These are phyloP conservation scores for Setaria italica DNA, from an alignment of 202 grass and related monocot genomes.

Conservation along the genomic window DNA sequence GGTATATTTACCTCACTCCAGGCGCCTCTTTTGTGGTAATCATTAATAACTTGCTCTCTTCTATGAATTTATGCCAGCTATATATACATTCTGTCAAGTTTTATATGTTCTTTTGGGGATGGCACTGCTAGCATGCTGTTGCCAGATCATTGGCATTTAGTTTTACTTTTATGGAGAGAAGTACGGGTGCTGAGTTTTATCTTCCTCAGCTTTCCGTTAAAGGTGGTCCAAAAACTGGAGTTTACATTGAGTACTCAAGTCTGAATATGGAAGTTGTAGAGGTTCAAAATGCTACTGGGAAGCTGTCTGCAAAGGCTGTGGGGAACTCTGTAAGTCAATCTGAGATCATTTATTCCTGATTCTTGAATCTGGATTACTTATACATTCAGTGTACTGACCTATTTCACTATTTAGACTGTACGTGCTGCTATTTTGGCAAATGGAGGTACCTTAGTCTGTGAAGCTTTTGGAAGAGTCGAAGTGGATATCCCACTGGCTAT, in stretches of 20 bases:
- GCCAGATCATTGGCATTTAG: slow-evolving; percentile 31
- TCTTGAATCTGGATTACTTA: slow-evolving; percentile 22
- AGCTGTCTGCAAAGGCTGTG: slow-evolving; percentile 70
- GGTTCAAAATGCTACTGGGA: slow-evolving; percentile 73
- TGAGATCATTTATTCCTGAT: background rate
- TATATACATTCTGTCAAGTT: slow-evolving; percentile 21
- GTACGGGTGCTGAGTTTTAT: slow-evolving; percentile 40
- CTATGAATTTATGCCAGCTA: slow-evolving; percentile 19
- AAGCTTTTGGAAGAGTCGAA: slow-evolving; percentile 89
- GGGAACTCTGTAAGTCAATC: slow-evolving; percentile 89
- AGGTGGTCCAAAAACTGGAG: slow-evolving; percentile 90
- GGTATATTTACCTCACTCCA: slow-evolving; percentile 91
- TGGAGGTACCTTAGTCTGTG: slow-evolving; percentile 81
- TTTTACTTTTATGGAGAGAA: slow-evolving; percentile 21
- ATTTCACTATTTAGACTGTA: slow-evolving; percentile 72
- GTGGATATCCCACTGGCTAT: slow-evolving; percentile 81
- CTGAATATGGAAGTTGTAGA: slow-evolving; percentile 59
- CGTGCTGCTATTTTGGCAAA: slow-evolving; percentile 73
- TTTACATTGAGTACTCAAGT: slow-evolving; percentile 75
- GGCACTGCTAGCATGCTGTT: slow-evolving; percentile 27
- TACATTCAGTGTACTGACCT: slow-evolving; percentile 37
- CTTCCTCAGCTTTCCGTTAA: slow-evolving; percentile 74
- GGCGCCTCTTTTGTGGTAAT: slow-evolving; percentile 94
- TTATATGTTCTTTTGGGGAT: slow-evolving; percentile 28
- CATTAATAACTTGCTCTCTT: slow-evolving; percentile 37